Evolutionary conservation across 129 eudicot genomes (phyloP).

Genomic region (Ambrosia artemisiifolia): DNA sequence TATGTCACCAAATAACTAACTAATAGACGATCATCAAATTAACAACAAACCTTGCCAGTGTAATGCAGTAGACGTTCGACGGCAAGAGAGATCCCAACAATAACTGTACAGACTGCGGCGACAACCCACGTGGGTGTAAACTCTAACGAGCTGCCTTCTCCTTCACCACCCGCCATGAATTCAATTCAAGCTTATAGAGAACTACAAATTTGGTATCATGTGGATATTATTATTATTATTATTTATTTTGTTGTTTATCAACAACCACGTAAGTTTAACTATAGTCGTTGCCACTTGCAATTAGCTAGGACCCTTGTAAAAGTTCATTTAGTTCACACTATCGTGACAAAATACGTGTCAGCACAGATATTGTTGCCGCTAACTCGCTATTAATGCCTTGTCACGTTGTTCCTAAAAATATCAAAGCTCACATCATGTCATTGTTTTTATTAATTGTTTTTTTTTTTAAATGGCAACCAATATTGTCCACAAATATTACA

Average conservation of each 20-base stretch:
- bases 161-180: constrained; percentile 59
- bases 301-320: not conserved
- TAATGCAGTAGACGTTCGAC: constrained; percentile 62
- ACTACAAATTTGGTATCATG: not conserved
- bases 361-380: too few relatives aligned
- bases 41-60: constrained; percentile 52
- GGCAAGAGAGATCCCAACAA: constrained; percentile 58
- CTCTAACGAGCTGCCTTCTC: constrained; percentile 44
- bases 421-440: too few relatives aligned
- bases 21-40: too few relatives aligned
- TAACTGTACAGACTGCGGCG: constrained; percentile 58
- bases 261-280: not conserved
- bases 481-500: too few relatives aligned
- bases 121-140: constrained; percentile 81
- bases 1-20: not conserved
- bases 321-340: not conserved
- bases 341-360: too few relatives aligned
- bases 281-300: not conserved
- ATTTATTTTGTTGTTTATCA: not conserved
- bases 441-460: too few relatives aligned
- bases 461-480: too few relatives aligned
- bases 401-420: too few relatives aligned
- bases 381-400: too few relatives aligned
- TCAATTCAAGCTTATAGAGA: constrained; percentile 13
- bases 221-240: not conserved